phyloP scores from a whole-genome alignment of 1,284 basidiomycete species.

The Boletellus dicymbophilus region DNA sequence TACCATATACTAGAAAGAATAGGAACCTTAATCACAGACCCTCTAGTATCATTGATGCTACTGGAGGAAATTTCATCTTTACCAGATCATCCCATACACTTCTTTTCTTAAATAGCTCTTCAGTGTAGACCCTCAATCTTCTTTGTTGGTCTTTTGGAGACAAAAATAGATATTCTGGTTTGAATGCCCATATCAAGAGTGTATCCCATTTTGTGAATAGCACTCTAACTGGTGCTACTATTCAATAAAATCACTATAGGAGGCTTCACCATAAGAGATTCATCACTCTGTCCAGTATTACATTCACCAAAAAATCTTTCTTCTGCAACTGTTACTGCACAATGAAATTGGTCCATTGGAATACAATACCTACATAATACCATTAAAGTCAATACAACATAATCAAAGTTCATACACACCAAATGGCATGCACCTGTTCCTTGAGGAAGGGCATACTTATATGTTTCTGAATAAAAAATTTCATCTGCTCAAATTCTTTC shows the following conservation, averaged over 20 bases:
- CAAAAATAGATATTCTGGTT: background rate
- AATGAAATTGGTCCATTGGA: conserved; percentile 1
- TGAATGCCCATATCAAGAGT: background rate
- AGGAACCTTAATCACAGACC: background rate
- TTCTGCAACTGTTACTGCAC: background rate
- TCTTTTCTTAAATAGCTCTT: background rate
- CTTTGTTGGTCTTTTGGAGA: background rate
- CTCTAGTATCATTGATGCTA: background rate
- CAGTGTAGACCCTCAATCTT: background rate
- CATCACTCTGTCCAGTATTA: background rate
- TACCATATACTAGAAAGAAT: background rate
- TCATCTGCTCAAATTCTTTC: background rate
- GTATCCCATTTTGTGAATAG: conserved; percentile 1
- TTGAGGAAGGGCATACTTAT: background rate
- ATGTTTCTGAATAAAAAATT: background rate
- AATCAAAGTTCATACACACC: background rate
- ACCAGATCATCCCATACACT: background rate
- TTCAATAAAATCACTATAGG: too few relatives aligned
- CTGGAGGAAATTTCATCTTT: background rate
- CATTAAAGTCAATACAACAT: background rate
- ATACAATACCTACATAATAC: background rate
- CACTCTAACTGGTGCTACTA: background rate
- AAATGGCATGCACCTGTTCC: conserved; percentile 2
- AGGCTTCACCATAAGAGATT: too few relatives aligned
- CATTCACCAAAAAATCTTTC: conserved; percentile 1